phyloP scores from a whole-genome alignment of 805 yeast species.

The Torulaspora microellipsoides region DNA sequence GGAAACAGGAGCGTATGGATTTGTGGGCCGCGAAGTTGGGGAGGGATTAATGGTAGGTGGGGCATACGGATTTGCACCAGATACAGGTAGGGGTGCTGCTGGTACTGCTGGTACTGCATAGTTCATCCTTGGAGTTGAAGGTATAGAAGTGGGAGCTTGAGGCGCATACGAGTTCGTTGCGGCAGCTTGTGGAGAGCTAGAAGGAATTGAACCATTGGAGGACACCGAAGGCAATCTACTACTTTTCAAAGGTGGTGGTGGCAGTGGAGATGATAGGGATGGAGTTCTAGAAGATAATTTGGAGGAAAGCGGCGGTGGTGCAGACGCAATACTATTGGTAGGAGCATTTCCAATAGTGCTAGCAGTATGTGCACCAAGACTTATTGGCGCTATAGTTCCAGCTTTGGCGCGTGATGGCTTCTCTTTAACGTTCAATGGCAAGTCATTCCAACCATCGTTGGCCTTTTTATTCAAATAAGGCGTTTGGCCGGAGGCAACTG shows the following conservation, averaged over 20 bases:
- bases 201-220: conserved; percentile 9
- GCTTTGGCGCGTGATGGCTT: conserved; percentile 34
- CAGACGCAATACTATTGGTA: conserved; percentile 10
- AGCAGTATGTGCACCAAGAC: conserved; percentile 13
- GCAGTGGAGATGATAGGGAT: conserved; percentile 19
- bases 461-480: conserved; percentile 36
- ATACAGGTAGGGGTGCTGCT: conserved; percentile 21
- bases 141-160: conserved; percentile 1
- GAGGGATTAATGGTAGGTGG: conserved; percentile 26
- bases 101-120: conserved; percentile 21
- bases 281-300: conserved; percentile 19
- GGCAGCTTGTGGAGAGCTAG: conserved; percentile 8
- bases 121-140: conserved; percentile 11
- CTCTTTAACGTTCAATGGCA: conserved; percentile 32
- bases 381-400: conserved; percentile 36
- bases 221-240: conserved; percentile 16
- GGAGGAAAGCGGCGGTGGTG: conserved; percentile 29
- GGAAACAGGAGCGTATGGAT: conserved; percentile 39
- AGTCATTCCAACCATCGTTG: conserved; percentile 37
- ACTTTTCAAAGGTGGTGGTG: conserved; percentile 25
- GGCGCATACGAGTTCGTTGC: conserved; percentile 19
- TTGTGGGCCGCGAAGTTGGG: conserved; percentile 13
- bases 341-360: conserved; percentile 11
- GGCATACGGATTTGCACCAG: conserved; percentile 32
- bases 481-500: conserved; percentile 34